A percentile compares a stretch with the other conserved stretches of the same genome.
These are phyloP conservation scores for Globisporangium okanoganense DNA, from an alignment of 352 stramenopile genomes.

Conservation along the genomic window DNA sequence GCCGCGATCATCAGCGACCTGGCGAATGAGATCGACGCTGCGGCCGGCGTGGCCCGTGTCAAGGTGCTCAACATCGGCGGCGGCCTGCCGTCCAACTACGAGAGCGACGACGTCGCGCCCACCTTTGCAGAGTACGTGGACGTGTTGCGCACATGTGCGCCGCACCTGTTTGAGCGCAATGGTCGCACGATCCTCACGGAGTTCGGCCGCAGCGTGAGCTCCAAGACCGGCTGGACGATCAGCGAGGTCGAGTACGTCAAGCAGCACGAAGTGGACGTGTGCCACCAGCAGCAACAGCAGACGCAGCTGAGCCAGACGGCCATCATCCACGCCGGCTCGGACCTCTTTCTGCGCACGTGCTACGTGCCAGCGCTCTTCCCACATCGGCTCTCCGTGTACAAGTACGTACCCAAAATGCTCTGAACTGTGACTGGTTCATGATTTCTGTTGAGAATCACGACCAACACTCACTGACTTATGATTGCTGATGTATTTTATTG, in stretches of 20 bases:
- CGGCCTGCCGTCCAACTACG: slow-evolving; percentile 88
- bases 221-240: slow-evolving; percentile 85
- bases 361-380: slow-evolving; percentile 80
- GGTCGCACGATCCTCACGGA: slow-evolving; percentile 88
- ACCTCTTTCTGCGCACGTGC: slow-evolving; percentile 87
- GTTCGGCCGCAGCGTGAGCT: slow-evolving; percentile 84
- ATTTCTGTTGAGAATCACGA: neutral
- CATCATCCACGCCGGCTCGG: slow-evolving; percentile 88
- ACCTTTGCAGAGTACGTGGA: slow-evolving; percentile 84
- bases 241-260: slow-evolving; percentile 92
- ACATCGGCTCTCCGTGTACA: slow-evolving; percentile 82
- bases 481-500: neutral
- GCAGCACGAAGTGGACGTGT: slow-evolving; percentile 31
- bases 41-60: slow-evolving; percentile 61
- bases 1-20: slow-evolving; percentile 69
- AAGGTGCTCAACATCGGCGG: slow-evolving; percentile 90
- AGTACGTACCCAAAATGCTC: too few relatives aligned
- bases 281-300: neutral
- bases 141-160: slow-evolving; percentile 57
- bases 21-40: slow-evolving; percentile 79
- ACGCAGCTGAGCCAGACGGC: slow-evolving; percentile 48
- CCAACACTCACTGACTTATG: slow-evolving; percentile 3
- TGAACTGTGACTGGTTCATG: neutral
- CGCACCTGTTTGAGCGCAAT: slow-evolving; percentile 78
- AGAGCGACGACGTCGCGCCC: slow-evolving; percentile 58